Evolutionary conservation across 371 early-diverging fungal genomes (phyloP).

Genomic region (Syncephalastrum racemosum): DNA sequence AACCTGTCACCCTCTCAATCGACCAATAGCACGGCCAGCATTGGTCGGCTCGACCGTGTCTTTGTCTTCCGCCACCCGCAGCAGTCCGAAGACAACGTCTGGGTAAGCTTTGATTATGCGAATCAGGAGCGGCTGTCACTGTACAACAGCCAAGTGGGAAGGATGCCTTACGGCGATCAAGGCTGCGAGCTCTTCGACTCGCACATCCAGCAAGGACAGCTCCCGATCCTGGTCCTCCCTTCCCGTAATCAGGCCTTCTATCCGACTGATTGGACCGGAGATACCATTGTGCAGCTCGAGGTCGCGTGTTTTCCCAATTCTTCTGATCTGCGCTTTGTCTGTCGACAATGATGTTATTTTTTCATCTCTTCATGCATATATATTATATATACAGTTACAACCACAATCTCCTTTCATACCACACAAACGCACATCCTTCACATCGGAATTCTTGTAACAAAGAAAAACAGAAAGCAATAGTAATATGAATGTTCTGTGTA

Average conservation of each 20-base stretch:
- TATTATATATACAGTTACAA: background rate
- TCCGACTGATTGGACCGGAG: constrained; percentile 11
- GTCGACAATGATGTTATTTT: background rate
- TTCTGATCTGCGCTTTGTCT: constrained; percentile 9
- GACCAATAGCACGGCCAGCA: constrained; percentile 2
- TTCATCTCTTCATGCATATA: constrained; percentile 1
- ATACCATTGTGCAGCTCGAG: constrained; percentile 14
- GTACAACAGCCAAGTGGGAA: constrained; percentile 3
- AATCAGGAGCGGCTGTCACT: constrained; percentile 24
- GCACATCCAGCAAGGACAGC: constrained; percentile 23
- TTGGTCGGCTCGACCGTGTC: constrained; percentile 22
- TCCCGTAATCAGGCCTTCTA: constrained; percentile 18
- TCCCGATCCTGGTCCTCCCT: constrained; percentile 26
- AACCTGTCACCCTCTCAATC: background rate
- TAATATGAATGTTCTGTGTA: too few species aligned
- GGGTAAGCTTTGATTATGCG: constrained; percentile 33
- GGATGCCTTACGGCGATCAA: constrained; percentile 9
- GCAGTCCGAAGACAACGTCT: constrained; percentile 12
- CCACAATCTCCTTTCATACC: background rate
- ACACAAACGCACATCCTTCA: background rate
- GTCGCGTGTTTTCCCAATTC: constrained; percentile 15
- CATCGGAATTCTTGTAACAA: background rate
- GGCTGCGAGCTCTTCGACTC: constrained; percentile 27
- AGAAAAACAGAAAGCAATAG: background rate
- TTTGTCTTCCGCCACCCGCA: constrained; percentile 26